Evolutionary conservation across 257 asterid genomes (phyloP), one percentile per base, ranked within the genome.

Genomic region (Plantago elongata): DNA sequence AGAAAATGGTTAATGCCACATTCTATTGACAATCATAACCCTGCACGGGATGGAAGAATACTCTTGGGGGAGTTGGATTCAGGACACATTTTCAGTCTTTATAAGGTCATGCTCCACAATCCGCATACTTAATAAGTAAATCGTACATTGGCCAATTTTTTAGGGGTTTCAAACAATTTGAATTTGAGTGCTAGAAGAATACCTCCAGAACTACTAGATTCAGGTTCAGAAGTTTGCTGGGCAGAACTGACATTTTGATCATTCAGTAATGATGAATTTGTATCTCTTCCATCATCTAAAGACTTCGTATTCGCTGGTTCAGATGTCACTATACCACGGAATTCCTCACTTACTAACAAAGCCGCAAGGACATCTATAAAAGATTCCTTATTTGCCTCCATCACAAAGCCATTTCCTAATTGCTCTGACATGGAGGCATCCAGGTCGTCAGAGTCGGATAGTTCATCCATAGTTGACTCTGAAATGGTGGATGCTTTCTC

Each of bases 271-370:
- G 91, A 62, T 17, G 81, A 40, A 63, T 29, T 44, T 48, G 78
- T 64, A 47, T 49, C 48, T 61, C 69, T 54, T 55, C 73, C 71
- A 43, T 69, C 70, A 65, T 67, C 82, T 38, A 18, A 16, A 63
- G 82, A 70, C 72, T 78, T 86, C 51, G 65, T 62, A 67, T 74
- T 78, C 61, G 74, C 71, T 10, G 95, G 68, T 57, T 93, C 99
- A 15, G 97, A 87, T 11, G 94, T 66, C 74, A 93, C 87, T 64
- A 93, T 93, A 42, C 96, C 96, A 74, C 74, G 89, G 65, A 93
- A 93, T 75, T 93, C 97, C 71, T 93, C 99, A 61, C 99, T 93
- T 51, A 82, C 93, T 77, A 93, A 67, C 61, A 93, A 65, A 11
- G 95, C 95, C 2, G 96, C 83, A 45, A 93, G 73, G 64, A 83